These are phyloP conservation scores for Teunomyces pallodes DNA, from an alignment of 805 yeast genomes.

Conservation along the genomic window DNA sequence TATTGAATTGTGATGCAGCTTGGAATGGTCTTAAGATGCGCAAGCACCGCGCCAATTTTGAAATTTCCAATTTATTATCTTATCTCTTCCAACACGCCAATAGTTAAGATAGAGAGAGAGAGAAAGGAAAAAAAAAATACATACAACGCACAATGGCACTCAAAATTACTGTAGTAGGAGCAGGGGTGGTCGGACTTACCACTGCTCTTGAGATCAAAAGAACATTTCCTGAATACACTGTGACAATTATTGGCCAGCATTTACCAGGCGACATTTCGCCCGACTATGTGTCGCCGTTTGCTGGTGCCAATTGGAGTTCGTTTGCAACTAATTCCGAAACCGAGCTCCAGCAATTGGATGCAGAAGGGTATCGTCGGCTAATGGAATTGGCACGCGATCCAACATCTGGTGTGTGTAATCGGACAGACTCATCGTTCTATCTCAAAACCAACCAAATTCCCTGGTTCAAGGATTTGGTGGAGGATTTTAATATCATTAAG, in stretches of 20 bases:
- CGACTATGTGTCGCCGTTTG: conserved; percentile 62
- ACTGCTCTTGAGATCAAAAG: conserved; percentile 30
- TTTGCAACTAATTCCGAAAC: conserved; percentile 46
- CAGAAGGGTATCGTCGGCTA: conserved; percentile 47
- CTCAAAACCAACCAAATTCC: conserved; percentile 13
- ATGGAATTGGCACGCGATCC: conserved; percentile 48
- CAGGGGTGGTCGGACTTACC: conserved; percentile 40
- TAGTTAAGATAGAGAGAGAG: too few species aligned
- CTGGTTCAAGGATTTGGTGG: conserved; percentile 51
- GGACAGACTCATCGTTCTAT: conserved; percentile 11
- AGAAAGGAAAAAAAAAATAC: not conserved
- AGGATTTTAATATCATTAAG: conserved; percentile 35
- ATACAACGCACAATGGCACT: not conserved
- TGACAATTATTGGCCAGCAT: conserved; percentile 33
- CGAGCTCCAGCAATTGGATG: conserved; percentile 35
- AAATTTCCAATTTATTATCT: too few species aligned
- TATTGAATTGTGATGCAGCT: conserved; percentile 9
- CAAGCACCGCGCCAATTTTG: too few species aligned
- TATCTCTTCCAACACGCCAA: too few species aligned
- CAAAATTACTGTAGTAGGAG: conserved; percentile 10
- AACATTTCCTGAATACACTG: conserved; percentile 12
- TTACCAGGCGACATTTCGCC: conserved; percentile 55
- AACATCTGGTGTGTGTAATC: conserved; percentile 39
- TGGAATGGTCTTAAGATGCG: not conserved
- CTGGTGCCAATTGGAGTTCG: conserved; percentile 72